Evolutionary conservation across 208 protist species (phyloP), one percentile per base, ranked within the genome.

Genomic region (Acanthamoeba triangularis): DNA sequence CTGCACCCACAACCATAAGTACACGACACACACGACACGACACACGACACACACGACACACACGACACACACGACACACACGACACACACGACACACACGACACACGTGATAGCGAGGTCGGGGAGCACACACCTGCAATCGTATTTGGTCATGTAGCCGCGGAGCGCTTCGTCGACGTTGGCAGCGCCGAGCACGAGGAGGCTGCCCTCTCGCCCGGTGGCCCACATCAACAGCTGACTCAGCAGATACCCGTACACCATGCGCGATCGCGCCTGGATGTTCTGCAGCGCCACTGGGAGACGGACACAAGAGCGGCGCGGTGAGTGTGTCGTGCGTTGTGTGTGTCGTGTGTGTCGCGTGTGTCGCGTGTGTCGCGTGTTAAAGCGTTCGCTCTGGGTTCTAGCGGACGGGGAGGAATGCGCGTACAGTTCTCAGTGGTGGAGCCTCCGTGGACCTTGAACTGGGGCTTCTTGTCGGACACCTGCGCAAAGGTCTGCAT

Each of bases 221-320:
- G 91, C 74, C 97, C 97, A 98, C 20, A 97, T 96, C 28, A 98
- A 52, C 7, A 98, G 95, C 82, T 97, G 95, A 33, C 97, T 97
- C 18, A 98, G 87, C 28, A 98, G 78, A 95, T 98, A 98, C 3
- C 96, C 94, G 6, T 98, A 35, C 7, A 96, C 96, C 95, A 96
- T 96, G n/a, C 96, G 65, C 44, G 47, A 35, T 35, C 98, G 28
- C 4, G 97, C 98, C 91, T 98, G 98, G n/a, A 98, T 96, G 82
- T 98, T 98, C 90, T 98, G 98, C 28, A 98, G 90, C 10, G 98
- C 98, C 25, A 98, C 7, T 80, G n/a, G n/a, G n/a, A n/a, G n/a
- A n/a, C n/a, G n/a, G n/a, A n/a, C n/a, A 35, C 13, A 16, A 33
- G 14, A 7, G 25, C 33, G 16, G 23, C 1, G 18, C 67, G 5